Evolutionary conservation across 2,329 filamentous ascomycete genomes (phyloP).

Genomic region (Colletotrichum navitas): DNA sequence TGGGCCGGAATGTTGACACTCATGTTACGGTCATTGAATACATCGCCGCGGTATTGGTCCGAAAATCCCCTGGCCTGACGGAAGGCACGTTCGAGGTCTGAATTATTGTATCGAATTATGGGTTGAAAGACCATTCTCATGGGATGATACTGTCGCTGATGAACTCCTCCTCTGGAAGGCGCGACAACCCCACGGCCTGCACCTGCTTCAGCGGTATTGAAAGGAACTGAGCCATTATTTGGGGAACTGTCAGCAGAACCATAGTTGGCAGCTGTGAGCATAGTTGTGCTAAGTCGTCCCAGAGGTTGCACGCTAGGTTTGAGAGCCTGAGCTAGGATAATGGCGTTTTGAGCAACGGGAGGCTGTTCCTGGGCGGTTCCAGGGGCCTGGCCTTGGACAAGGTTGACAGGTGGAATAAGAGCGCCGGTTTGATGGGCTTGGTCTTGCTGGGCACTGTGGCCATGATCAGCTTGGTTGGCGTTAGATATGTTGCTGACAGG

Average conservation of each 20-base stretch:
- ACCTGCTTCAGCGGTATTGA: background rate
- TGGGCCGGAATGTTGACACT: background rate
- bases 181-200: background rate
- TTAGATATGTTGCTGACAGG: background rate
- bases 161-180: background rate
- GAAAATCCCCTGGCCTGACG: background rate
- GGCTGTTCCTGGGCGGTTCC: background rate
- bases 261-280: background rate
- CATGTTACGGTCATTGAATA: conserved; percentile 3
- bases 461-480: background rate
- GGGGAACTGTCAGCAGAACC: background rate
- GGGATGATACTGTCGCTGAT: background rate
- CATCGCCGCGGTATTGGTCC: conserved; percentile 3
- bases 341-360: background rate
- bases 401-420: background rate
- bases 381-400: background rate
- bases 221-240: background rate
- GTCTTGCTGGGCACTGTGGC: too few relatives aligned
- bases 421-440: too few relatives aligned
- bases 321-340: background rate
- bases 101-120: background rate
- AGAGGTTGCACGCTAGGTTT: background rate
- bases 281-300: too few relatives aligned
- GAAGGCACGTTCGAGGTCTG: background rate
- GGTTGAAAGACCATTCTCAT: background rate